Conservation (phyloP, 2,329 filamentous ascomycete species). For the Arthrobotrys megalospora region DNA sequence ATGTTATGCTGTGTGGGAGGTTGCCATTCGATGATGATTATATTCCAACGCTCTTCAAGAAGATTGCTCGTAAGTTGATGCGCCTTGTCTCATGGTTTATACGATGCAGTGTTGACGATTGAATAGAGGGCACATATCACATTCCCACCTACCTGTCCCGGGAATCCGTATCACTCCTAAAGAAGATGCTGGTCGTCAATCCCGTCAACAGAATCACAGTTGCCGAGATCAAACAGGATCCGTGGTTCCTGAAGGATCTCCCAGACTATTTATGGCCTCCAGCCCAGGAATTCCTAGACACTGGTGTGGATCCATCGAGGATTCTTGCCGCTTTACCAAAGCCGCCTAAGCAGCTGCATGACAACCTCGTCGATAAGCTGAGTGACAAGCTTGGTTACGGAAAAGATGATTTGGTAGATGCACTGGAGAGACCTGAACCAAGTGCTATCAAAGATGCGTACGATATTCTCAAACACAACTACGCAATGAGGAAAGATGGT, state of each 20-base stretch:
- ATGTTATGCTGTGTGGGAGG: slow-evolving; percentile 83
- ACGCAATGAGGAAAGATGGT: slow-evolving; percentile 96
- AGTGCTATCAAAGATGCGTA: slow-evolving; percentile 99
- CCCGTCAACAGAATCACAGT: slow-evolving; percentile 95
- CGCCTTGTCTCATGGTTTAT: not conserved
- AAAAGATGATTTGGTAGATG: slow-evolving; percentile 94
- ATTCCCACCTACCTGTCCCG: slow-evolving; percentile 91
- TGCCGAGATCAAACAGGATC: slow-evolving; percentile 90
- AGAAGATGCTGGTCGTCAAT: slow-evolving; percentile 94
- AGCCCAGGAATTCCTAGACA: slow-evolving; percentile 91
- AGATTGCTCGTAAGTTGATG: slow-evolving; percentile 80
- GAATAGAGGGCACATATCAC: slow-evolving; percentile 80
- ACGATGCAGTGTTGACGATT: slow-evolving; percentile 32
- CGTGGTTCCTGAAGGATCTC: slow-evolving; percentile 92
- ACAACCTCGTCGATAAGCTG: slow-evolving; percentile 93
- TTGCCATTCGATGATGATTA: slow-evolving; percentile 98
- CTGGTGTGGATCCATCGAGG: slow-evolving; percentile 92
- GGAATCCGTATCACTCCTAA: slow-evolving; percentile 85
- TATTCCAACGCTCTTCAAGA: slow-evolving; percentile 96
- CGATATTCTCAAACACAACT: slow-evolving; percentile 96
- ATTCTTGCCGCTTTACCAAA: slow-evolving; percentile 75
- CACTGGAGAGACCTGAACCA: slow-evolving; percentile 89
- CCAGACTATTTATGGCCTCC: slow-evolving; percentile 89
- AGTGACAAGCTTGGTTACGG: slow-evolving; percentile 99
- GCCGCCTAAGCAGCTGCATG: slow-evolving; percentile 89